phyloP scores from a whole-genome alignment of 2,329 filamentous ascomycete genomes.

The Diplodia seriata region DNA sequence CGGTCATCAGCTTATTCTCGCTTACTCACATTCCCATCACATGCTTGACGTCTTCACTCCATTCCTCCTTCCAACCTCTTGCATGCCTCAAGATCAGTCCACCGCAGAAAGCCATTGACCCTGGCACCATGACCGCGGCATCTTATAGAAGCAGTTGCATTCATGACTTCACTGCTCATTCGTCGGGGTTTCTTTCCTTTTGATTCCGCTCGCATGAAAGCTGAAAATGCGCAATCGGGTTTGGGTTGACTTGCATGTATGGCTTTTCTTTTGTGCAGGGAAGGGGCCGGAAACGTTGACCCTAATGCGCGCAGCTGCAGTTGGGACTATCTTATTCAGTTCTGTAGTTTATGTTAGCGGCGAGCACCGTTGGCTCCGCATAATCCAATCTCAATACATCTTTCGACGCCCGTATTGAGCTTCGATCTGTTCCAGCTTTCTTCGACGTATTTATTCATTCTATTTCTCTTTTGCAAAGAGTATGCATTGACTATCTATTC shows the following conservation, averaged over 20 bases:
- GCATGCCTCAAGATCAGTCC: not conserved
- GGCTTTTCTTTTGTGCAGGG: not conserved
- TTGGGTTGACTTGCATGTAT: not conserved
- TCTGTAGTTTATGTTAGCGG: too few species aligned
- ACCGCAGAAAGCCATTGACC: not conserved
- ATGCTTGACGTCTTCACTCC: not conserved
- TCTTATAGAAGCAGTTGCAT: not conserved
- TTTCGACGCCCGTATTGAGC: too few species aligned
- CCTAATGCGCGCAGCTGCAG: too few species aligned
- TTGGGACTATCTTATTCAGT: too few species aligned
- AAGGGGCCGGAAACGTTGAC: not conserved
- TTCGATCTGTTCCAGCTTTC: not conserved
- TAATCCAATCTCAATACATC: too few species aligned
- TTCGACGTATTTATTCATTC: not conserved
- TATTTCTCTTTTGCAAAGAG: not conserved
- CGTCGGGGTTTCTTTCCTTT: not conserved
- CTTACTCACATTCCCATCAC: slow-evolving; percentile 5
- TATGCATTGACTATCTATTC: not conserved
- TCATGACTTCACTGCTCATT: not conserved
- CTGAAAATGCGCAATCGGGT: not conserved
- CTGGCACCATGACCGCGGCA: not conserved
- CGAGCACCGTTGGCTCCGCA: too few species aligned
- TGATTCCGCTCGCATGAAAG: not conserved
- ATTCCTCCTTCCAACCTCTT: not conserved
- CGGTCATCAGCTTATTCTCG: slow-evolving; percentile 17